Evolutionary conservation across 495 filamentous ascomycete species (phyloP), one percentile per base, ranked within the genome.

Genomic region (Aspergillus olivimuriae): DNA sequence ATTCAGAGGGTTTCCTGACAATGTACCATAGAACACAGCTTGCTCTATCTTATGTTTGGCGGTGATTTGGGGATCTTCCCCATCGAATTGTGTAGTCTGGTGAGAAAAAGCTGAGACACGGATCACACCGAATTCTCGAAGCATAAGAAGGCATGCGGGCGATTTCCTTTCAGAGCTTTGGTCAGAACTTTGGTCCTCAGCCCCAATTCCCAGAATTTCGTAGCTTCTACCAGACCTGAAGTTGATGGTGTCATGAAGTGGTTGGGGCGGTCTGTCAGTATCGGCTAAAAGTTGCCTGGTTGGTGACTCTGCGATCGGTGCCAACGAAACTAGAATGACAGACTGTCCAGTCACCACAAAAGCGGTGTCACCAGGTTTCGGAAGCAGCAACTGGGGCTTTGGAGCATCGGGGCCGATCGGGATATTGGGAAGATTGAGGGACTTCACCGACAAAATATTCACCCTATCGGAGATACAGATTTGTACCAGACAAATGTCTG

Each of bases 41-140:
- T 97, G 91, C 53, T 95, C 89, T 33, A 99, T 73, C 61, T 91
- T 96, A 57, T 80, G 85, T 57, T 85, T 89, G 6, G 86, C 84
- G 1, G 87, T 88, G 15, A 91, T 72, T 18, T 61, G 60, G 10
- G 55, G 52, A 43, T 62, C 60, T 16, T 72, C 68, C 2, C 56
- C 43, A 10, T 52, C 59, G 10, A 41, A 46, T 20, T 50, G 48
- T 17, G 52, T 42, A 20, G 53, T 51, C 17, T 55, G 50, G 12
- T 51, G 58, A 44, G 66, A 64, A 16, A 61, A 52, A 30, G 66
- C 61, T 36, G 60, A 76, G 28, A 96, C 63, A 43, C 89, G 77
- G 31, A 96, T 60, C n/a, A 89, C 67, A 16, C 94, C 92, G 48
- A 82, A 87, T 17, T 83, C 83, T 44, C 83, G 79, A 39, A 94